Percentiles rank a stretch among this genome's conserved stretches.
These are phyloP conservation scores for Pichia cephalocereana DNA, from an alignment of 805 yeast genomes.

Conservation along the genomic window DNA sequence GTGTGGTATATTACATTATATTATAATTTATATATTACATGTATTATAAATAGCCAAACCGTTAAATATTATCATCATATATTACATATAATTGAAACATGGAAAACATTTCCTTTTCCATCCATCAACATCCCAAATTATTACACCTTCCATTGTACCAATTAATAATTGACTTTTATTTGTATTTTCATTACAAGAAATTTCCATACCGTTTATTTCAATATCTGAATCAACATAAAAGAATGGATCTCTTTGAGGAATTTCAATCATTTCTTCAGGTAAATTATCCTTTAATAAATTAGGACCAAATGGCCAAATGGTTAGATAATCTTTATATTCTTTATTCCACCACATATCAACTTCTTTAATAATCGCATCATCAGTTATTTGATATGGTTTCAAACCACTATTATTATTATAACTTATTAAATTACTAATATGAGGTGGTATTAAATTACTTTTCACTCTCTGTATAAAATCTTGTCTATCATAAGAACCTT, in stretches of 20 bases:
- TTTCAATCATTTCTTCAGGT: background rate
- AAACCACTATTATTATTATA: background rate
- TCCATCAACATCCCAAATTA: slow-evolving; percentile 60
- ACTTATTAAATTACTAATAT: background rate
- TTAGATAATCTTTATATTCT: background rate
- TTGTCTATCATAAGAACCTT: slow-evolving; percentile 6
- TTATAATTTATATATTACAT: slow-evolving; percentile 4
- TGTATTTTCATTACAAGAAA: slow-evolving; percentile 36
- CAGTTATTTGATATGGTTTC: background rate
- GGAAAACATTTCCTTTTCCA: slow-evolving; percentile 57
- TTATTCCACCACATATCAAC: slow-evolving; percentile 1
- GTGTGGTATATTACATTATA: background rate
- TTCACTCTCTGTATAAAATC: background rate
- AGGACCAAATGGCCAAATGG: slow-evolving; percentile 6
- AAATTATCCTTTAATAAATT: background rate
- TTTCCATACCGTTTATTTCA: slow-evolving; percentile 55
- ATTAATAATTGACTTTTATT: slow-evolving; percentile 38
- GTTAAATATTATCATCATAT: too few relatives aligned
- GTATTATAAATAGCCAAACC: too few relatives aligned
- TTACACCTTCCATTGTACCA: slow-evolving; percentile 60
- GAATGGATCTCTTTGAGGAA: slow-evolving; percentile 13
- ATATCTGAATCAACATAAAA: slow-evolving; percentile 20
- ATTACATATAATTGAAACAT: slow-evolving; percentile 18
- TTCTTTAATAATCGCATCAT: background rate
- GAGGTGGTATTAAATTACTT: background rate